Percentiles rank a stretch among this genome's conserved stretches.
Conservation (phyloP, 257 asterid species). For the Capsicum chinense region DNA sequence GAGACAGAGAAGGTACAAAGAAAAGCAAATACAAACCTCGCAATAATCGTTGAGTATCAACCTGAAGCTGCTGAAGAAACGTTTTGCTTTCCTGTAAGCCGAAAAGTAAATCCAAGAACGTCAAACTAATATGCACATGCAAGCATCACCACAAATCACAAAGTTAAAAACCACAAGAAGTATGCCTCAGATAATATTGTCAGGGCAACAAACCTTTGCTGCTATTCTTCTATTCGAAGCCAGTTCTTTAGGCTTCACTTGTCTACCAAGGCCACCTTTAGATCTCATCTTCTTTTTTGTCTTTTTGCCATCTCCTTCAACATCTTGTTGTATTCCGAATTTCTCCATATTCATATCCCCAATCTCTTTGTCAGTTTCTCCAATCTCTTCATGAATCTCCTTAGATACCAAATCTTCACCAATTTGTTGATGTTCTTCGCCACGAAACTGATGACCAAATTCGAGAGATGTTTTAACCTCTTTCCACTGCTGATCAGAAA, state of each 20-base stretch:
- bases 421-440: neutral
- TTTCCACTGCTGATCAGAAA: neutral
- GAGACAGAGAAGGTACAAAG: neutral
- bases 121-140: neutral
- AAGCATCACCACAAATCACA: neutral
- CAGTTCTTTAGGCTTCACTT: conserved; percentile 37
- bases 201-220: conserved; percentile 60
- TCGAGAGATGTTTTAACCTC: conserved; percentile 26
- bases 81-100: conserved; percentile 66
- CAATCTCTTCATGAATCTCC: conserved; percentile 32
- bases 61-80: conserved; percentile 74
- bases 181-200: neutral
- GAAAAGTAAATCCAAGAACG: conserved; percentile 20
- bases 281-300: conserved; percentile 50
- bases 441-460: conserved; percentile 9
- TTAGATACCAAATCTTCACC: conserved; percentile 46
- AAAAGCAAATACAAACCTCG: conserved; percentile 56
- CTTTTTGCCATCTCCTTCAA: conserved; percentile 35
- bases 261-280: conserved; percentile 39
- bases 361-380: conserved; percentile 8
- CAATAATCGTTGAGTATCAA: conserved; percentile 81
- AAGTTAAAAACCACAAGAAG: conserved; percentile 17
- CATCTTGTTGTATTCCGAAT: conserved; percentile 34
- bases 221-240: conserved; percentile 56
- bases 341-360: conserved; percentile 32